Conservation (phyloP, 805 yeast genomes). For the Alloascoidea africana region DNA sequence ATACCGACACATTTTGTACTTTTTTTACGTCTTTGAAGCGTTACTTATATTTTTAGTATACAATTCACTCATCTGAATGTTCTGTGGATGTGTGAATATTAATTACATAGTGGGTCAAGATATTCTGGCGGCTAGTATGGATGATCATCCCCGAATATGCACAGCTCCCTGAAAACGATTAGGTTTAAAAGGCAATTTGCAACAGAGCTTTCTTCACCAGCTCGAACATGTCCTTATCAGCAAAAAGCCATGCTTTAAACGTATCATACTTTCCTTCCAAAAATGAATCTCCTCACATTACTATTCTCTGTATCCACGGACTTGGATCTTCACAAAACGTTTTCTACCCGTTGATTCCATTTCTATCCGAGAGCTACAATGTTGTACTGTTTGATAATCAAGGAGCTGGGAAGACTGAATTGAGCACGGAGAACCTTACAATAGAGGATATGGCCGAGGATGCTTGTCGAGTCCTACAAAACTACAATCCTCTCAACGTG, state of each 20-base stretch:
- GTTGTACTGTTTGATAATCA: background rate
- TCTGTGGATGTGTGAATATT: too few species aligned
- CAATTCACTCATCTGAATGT: too few species aligned
- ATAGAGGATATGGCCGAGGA: background rate
- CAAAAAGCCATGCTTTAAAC: background rate
- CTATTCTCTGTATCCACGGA: background rate
- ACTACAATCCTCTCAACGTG: background rate
- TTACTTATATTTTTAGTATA: too few species aligned
- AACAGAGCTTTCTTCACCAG: too few species aligned
- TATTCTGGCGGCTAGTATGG: too few species aligned
- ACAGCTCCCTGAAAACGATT: too few species aligned
- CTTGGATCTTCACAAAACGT: constrained; percentile 1
- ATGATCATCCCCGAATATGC: too few species aligned
- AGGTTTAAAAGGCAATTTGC: too few species aligned
- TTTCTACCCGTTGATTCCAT: background rate
- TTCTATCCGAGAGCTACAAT: background rate
- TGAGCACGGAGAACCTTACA: background rate
- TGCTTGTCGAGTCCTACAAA: background rate
- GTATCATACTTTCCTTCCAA: background rate
- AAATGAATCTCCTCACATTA: background rate
- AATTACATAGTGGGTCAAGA: too few species aligned
- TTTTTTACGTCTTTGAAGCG: too few species aligned
- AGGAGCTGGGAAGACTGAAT: background rate
- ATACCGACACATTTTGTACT: too few species aligned
- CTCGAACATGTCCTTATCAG: too few species aligned